phyloP scores from a whole-genome alignment of 176 grass and related monocot genomes.

The Bolboschoenus planiculmis region DNA sequence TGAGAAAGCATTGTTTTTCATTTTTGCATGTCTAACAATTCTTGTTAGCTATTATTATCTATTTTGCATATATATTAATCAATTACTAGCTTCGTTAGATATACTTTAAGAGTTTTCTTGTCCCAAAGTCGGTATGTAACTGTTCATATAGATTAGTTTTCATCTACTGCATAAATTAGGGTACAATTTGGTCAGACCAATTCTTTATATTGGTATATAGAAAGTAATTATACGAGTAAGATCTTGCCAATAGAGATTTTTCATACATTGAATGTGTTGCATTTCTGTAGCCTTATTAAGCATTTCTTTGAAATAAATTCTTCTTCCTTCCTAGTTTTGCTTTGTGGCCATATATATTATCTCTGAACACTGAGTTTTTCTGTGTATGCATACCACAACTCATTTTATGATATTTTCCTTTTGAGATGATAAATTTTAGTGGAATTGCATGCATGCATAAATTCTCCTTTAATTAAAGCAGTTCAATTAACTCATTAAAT shows the following conservation, averaged over 20 bases:
- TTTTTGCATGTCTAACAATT: not conserved
- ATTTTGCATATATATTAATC: not conserved
- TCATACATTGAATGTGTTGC: not conserved
- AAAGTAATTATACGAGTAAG: not conserved
- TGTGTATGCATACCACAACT: not conserved
- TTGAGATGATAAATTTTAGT: not conserved
- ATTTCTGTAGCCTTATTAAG: not conserved
- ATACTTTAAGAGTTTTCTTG: not conserved
- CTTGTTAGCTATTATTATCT: not conserved
- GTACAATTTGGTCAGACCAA: not conserved
- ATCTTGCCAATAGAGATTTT: not conserved
- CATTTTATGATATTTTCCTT: not conserved
- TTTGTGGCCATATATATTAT: not conserved
- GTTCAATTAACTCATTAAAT: not conserved
- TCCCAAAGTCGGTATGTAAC: not conserved
- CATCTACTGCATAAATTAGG: not conserved
- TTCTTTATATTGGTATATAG: not conserved
- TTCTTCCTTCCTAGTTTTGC: not conserved
- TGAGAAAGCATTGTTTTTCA: not conserved
- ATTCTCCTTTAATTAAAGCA: not conserved
- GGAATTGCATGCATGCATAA: not conserved
- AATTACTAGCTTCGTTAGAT: not conserved
- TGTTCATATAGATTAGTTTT: not conserved
- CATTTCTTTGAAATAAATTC: not conserved
- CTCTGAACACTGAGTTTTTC: not conserved